phyloP scores from a whole-genome alignment of 805 yeast species.

The Ogataea dorogensis region DNA sequence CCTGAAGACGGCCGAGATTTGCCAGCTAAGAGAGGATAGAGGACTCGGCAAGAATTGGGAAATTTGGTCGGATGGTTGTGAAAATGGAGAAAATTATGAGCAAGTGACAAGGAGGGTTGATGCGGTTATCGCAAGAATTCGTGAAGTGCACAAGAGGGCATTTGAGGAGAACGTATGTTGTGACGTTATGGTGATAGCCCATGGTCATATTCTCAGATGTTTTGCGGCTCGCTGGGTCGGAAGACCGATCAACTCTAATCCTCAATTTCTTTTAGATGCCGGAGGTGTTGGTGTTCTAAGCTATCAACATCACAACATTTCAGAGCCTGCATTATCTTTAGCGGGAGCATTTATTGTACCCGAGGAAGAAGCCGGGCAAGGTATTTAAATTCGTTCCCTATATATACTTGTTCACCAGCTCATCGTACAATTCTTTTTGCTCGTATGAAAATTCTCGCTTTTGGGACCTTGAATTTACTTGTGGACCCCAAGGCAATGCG shows the following conservation, averaged over 20 bases:
- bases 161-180: constrained; percentile 51
- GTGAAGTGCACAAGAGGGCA: constrained; percentile 55
- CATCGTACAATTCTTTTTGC: constrained; percentile 49
- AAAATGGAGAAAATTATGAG: constrained; percentile 72
- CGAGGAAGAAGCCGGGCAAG: constrained; percentile 51
- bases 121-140: constrained; percentile 61
- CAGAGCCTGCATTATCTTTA: constrained; percentile 83
- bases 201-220: constrained; percentile 89
- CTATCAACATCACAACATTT: constrained; percentile 78
- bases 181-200: constrained; percentile 84
- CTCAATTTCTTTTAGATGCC: constrained; percentile 84
- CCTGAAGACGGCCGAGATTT: constrained; percentile 62
- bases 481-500: not conserved
- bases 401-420: constrained; percentile 36
- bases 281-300: constrained; percentile 93
- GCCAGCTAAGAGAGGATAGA: constrained; percentile 51
- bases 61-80: constrained; percentile 93
- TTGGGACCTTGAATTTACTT: too few species aligned
- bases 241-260: constrained; percentile 57
- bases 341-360: constrained; percentile 84
- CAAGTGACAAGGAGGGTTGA: constrained; percentile 75
- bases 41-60: constrained; percentile 64
- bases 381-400: constrained; percentile 15
- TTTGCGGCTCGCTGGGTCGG: constrained; percentile 88
- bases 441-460: constrained; percentile 51